Conservation (phyloP, 495 filamentous ascomycete genomes). For the Neurospora africana region DNA sequence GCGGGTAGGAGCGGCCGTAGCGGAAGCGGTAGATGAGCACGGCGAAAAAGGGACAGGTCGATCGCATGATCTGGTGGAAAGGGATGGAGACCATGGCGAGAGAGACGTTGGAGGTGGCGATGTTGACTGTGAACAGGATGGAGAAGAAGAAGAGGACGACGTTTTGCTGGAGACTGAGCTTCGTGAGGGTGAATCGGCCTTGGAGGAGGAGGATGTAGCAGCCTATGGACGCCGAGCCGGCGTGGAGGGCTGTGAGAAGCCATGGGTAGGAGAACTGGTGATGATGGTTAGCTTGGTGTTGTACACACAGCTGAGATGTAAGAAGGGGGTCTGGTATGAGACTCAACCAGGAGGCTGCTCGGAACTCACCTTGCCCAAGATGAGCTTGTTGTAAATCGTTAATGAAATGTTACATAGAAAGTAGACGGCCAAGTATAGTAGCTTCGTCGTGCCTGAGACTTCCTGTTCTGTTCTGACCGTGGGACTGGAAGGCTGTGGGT, state of each 20-base stretch:
- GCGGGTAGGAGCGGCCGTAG: conserved; percentile 37
- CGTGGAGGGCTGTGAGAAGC: conserved; percentile 45
- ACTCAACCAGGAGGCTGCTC: background rate
- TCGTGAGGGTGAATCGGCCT: conserved; percentile 37
- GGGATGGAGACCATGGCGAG: conserved; percentile 45
- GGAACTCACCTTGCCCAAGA: conserved; percentile 38
- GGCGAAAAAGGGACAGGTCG: conserved; percentile 44
- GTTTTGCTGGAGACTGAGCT: conserved; percentile 35
- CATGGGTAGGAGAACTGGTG: conserved; percentile 44
- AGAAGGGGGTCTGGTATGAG: background rate
- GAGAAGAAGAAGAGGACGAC: conserved; percentile 41
- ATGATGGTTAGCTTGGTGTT: background rate
- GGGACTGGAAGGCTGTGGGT: conserved; percentile 1
- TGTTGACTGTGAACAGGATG: conserved; percentile 48
- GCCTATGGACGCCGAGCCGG: conserved; percentile 38
- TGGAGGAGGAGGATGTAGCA: conserved; percentile 35
- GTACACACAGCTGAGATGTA: conserved; percentile 1
- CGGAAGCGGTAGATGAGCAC: conserved; percentile 44
- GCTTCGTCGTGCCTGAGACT: conserved; percentile 27
- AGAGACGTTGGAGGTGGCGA: conserved; percentile 47
- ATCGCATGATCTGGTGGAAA: conserved; percentile 50
- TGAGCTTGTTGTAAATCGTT: conserved; percentile 46
- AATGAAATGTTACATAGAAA: conserved; percentile 42
- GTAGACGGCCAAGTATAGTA: conserved; percentile 35
- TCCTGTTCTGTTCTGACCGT: conserved; percentile 15